Base-by-base conservation (phyloP, 75 land plant genomes). In the Isoetes taiwanensis region DNA sequence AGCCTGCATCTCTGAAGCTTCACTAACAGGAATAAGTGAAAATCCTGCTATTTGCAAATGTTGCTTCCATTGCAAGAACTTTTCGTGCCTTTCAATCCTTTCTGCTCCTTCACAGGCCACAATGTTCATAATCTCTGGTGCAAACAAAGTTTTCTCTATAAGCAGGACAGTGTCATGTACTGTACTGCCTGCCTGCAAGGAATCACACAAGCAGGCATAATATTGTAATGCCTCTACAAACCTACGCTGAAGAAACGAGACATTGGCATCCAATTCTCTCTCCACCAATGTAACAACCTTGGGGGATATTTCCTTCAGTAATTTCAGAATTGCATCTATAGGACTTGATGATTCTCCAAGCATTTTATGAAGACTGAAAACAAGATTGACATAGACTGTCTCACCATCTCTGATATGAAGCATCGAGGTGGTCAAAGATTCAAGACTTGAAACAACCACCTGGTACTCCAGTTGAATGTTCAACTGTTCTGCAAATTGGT, bases 181-280 rank as follows among this genome's bases (percentile, higher is more conserved):
- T 81, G 83, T 1, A 75, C 54, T 54, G 68, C 57, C 84, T 91
- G 97, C 87, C 39, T 83, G 87, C 26, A 91, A 55, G 8, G 97
- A 80, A 0, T 86, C 80, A 58, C 82, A 86, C 17, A 86, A 28
- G n/a, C 67, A 71, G 0, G 73, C 6, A 71, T 83, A 90, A 42
- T 80, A 74, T 14, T 71, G 67, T 23, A 80, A 12, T 0, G 84
- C 86, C 56, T 71, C 80, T 37, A 32, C 32, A 28, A 90, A 73
- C 50, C 82, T 43, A 20, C 27, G 25, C 26, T 52, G 54, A 17
- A 2, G 54, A 28, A 3, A 12, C 2, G 1, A 24, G 14, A 3
- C 3, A 4, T 43, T 5, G 8, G 14, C 2, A 52, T 52, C 62
- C 2, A 72, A 77, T 57, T 88, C 95, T 26, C 69, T 60, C 67